These are phyloP conservation scores for Trichosporon ovoides DNA, from an alignment of 1,284 basidiomycete species.

Conservation along the genomic window DNA sequence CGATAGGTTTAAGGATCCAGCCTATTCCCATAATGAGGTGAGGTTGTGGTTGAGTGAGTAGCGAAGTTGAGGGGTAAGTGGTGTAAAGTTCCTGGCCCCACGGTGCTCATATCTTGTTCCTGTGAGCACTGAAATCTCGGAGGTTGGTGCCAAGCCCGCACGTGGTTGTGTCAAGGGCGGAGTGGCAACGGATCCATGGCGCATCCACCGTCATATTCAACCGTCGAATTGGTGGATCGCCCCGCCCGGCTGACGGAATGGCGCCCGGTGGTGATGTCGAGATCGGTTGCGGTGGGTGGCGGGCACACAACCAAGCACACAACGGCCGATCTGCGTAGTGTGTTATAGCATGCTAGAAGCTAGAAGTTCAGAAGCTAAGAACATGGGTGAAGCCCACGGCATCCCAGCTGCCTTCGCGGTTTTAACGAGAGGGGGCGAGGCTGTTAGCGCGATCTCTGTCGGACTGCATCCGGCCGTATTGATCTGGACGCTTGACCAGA, in stretches of 20 bases:
- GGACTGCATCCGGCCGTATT: too few relatives aligned
- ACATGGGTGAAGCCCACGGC: too few relatives aligned
- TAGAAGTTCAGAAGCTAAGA: too few relatives aligned
- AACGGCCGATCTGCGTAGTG: too few relatives aligned
- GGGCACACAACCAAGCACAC: too few relatives aligned
- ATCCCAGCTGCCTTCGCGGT: too few relatives aligned
- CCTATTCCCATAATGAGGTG: background rate
- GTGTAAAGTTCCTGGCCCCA: too few relatives aligned
- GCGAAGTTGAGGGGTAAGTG: too few relatives aligned
- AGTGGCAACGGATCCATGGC: background rate
- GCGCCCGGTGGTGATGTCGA: background rate
- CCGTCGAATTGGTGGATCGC: background rate
- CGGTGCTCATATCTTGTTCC: background rate
- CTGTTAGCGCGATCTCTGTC: too few relatives aligned
- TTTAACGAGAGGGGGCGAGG: too few relatives aligned
- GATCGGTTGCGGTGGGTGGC: background rate
- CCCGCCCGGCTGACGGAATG: background rate
- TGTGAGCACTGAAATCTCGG: background rate
- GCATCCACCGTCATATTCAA: background rate
- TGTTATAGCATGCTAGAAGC: too few relatives aligned
- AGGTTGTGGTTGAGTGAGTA: background rate
- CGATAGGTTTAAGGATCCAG: slow-evolving; percentile 42
- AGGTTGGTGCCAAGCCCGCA: background rate
- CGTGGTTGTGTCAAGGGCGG: slow-evolving; percentile 1
- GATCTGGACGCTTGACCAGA: too few relatives aligned